Conservation (phyloP, 2,329 filamentous ascomycete species). For the Apiospora pterosperma region DNA sequence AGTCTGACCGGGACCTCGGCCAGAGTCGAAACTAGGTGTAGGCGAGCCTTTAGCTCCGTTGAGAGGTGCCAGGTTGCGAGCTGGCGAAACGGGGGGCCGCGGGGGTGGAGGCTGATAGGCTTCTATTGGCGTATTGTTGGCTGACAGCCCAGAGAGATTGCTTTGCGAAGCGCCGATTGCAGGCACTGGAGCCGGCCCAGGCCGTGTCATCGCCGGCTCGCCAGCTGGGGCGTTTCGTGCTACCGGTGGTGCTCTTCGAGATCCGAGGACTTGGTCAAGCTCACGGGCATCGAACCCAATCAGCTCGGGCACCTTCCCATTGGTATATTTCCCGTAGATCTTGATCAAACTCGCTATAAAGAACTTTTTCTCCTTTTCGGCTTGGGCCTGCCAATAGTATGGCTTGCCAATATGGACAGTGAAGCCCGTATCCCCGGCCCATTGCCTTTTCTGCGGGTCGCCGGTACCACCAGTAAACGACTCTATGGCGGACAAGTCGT, state of each 20-base stretch:
- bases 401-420: slow-evolving; percentile 86
- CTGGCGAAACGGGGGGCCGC: slow-evolving; percentile 11
- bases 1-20: slow-evolving; percentile 36
- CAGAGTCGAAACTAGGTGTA: slow-evolving; percentile 49
- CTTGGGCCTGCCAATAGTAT: slow-evolving; percentile 95
- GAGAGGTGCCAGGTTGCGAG: slow-evolving; percentile 30
- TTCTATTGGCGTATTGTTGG: slow-evolving; percentile 11
- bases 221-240: slow-evolving; percentile 15
- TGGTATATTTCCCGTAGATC: slow-evolving; percentile 95
- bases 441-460: slow-evolving; percentile 61
- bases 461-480: slow-evolving; percentile 67
- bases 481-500: slow-evolving; percentile 81
- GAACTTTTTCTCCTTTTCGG: slow-evolving; percentile 95
- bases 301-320: slow-evolving; percentile 75
- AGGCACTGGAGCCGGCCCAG: slow-evolving; percentile 7
- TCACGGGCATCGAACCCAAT: slow-evolving; percentile 80
- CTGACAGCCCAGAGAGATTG: slow-evolving; percentile 6
- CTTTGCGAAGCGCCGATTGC: not conserved
- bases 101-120: slow-evolving; percentile 19
- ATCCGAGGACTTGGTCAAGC: slow-evolving; percentile 69
- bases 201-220: slow-evolving; percentile 17
- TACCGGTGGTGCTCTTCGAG: slow-evolving; percentile 38
- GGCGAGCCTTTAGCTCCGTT: slow-evolving; percentile 44
- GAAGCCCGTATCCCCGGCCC: slow-evolving; percentile 83
- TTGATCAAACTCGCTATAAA: slow-evolving; percentile 96